Evolutionary conservation across 257 asterid species (phyloP).

Genomic region (Ilex aquifolium): DNA sequence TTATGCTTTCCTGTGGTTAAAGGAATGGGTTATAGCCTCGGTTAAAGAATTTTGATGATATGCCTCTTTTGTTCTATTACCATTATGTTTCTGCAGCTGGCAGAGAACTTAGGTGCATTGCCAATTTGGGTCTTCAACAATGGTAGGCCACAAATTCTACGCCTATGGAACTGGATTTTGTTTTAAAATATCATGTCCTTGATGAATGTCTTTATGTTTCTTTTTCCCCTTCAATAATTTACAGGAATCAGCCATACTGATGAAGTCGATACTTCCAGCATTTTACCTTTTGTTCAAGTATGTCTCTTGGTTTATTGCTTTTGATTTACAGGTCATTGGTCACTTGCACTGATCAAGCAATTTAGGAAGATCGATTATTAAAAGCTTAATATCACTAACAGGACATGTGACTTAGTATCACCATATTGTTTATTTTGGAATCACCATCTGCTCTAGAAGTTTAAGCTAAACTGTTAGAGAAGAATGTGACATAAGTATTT

Average conservation of each 20-base stretch:
- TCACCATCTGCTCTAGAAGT: too few relatives aligned
- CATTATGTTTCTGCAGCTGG: slow-evolving; percentile 56
- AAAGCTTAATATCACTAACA: neutral
- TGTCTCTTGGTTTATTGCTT: slow-evolving; percentile 5
- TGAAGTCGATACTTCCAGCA: slow-evolving; percentile 63
- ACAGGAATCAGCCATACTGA: slow-evolving; percentile 94
- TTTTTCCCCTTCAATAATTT: slow-evolving; percentile 9
- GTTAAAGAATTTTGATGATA: neutral
- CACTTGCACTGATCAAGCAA: neutral
- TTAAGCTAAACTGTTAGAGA: too few relatives aligned
- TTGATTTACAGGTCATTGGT: neutral
- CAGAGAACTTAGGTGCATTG: slow-evolving; percentile 82
- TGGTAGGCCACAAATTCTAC: slow-evolving; percentile 34
- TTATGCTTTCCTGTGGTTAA: slow-evolving; percentile 5
- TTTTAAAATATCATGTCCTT: slow-evolving; percentile 3
- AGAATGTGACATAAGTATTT: too few relatives aligned
- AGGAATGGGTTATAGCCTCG: slow-evolving; percentile 1
- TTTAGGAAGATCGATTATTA: neutral
- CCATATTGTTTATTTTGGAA: too few relatives aligned
- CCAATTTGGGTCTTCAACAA: slow-evolving; percentile 98
- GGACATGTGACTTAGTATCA: too few relatives aligned
- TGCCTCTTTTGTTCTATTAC: neutral
- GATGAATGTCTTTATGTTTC: neutral
- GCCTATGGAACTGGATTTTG: neutral
- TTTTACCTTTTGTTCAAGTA: slow-evolving; percentile 77